Percentiles rank a stretch among this genome's conserved stretches.
These are phyloP conservation scores for Aphanomyces invadans DNA, from an alignment of 352 stramenopile species.

Conservation along the genomic window DNA sequence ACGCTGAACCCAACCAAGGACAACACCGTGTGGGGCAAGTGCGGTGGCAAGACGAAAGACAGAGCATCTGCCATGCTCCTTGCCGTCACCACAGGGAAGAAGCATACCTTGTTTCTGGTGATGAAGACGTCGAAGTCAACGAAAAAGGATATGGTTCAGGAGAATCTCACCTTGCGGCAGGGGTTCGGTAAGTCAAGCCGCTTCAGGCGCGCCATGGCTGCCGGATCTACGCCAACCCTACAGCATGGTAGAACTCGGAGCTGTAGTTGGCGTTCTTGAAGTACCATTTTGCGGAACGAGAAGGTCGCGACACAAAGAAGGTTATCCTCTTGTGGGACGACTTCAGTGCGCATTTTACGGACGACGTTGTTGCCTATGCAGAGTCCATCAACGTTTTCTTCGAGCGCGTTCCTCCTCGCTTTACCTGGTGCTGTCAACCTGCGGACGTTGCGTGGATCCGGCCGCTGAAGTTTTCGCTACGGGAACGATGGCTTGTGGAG, in stretches of 20 bases:
- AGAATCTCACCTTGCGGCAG: slow-evolving; percentile 13
- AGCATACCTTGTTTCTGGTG: slow-evolving; percentile 26
- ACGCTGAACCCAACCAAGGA: slow-evolving; percentile 11
- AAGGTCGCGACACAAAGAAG: background rate
- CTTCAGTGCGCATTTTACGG: slow-evolving; percentile 31
- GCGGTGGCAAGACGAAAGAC: slow-evolving; percentile 26
- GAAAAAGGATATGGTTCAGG: slow-evolving; percentile 4
- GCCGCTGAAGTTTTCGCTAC: slow-evolving; percentile 24
- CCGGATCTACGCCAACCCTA: slow-evolving; percentile 27
- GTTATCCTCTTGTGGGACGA: slow-evolving; percentile 31
- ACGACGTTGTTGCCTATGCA: slow-evolving; percentile 26
- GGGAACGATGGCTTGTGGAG: background rate
- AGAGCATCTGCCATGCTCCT: slow-evolving; percentile 27
- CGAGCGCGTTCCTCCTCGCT: slow-evolving; percentile 23
- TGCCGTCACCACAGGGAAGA: slow-evolving; percentile 21
- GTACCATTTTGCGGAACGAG: slow-evolving; percentile 30
- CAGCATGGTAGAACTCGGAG: slow-evolving; percentile 27
- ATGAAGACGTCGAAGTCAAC: slow-evolving; percentile 20
- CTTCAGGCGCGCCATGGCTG: slow-evolving; percentile 18
- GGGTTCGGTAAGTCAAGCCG: slow-evolving; percentile 26
- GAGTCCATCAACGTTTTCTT: slow-evolving; percentile 27
- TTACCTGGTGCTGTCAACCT: slow-evolving; percentile 28
- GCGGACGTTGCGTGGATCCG: slow-evolving; percentile 30
- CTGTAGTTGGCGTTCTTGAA: slow-evolving; percentile 28
- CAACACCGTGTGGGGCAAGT: slow-evolving; percentile 29